Conservation (phyloP, 768 basidiomycete species). For the Suillus plorans region DNA sequence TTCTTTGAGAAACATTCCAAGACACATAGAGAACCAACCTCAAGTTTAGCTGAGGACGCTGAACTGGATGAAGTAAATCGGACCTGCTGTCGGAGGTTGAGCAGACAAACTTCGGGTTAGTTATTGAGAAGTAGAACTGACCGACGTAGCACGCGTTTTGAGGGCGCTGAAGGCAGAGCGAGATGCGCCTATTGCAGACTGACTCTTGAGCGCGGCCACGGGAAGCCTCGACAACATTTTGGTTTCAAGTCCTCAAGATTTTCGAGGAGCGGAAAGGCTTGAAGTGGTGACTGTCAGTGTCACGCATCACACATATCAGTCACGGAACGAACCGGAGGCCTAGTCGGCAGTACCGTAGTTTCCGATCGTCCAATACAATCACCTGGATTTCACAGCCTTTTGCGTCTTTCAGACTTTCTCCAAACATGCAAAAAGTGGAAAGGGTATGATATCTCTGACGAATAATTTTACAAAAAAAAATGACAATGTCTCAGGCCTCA, state of each 20-base stretch:
- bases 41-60: constrained; percentile 52
- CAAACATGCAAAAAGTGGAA: background rate
- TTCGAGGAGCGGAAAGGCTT: constrained; percentile 37
- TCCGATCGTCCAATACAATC: constrained; percentile 8
- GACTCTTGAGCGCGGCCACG: constrained; percentile 66
- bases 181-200: constrained; percentile 45
- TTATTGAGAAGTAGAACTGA: constrained; percentile 32
- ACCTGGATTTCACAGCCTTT: background rate
- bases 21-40: constrained; percentile 49
- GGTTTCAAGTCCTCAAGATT: constrained; percentile 36
- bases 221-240: constrained; percentile 87
- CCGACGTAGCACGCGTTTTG: constrained; percentile 49
- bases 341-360: constrained; percentile 16
- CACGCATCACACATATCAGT: constrained; percentile 42
- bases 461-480: constrained; percentile 25
- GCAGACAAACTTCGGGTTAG: constrained; percentile 19
- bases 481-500: constrained; percentile 3
- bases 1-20: background rate
- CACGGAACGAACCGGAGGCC: constrained; percentile 52
- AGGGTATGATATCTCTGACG: constrained; percentile 7
- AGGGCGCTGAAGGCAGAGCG: constrained; percentile 42
- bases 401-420: background rate
- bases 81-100: constrained; percentile 41
- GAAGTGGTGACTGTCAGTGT: constrained; percentile 36
- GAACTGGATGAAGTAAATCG: constrained; percentile 72